Evolutionary conservation across 2,329 filamentous ascomycete genomes (phyloP).

Genomic region (Knoxdaviesia proteae): DNA sequence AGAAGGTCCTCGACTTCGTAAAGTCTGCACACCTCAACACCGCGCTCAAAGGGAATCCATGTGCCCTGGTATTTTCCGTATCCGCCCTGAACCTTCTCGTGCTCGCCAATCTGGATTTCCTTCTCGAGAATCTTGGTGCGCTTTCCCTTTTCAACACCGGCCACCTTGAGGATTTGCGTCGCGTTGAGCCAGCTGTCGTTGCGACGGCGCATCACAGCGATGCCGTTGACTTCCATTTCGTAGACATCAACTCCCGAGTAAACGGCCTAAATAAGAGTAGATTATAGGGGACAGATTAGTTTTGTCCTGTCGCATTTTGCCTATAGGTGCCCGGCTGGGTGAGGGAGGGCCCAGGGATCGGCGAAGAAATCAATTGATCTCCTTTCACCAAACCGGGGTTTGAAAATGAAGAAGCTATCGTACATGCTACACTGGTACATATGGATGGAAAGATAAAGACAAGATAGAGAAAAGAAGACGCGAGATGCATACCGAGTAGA

Average conservation of each 20-base stretch:
- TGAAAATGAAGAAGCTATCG: no score
- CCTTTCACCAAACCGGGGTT: no score
- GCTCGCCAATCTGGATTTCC: slow-evolving; percentile 86
- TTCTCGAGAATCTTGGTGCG: slow-evolving; percentile 96
- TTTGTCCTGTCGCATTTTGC: neutral
- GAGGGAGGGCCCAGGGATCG: slow-evolving; percentile 5
- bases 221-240: slow-evolving; percentile 88
- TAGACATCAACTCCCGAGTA: slow-evolving; percentile 95
- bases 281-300: neutral
- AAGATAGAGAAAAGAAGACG: neutral
- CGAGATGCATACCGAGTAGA: slow-evolving; percentile 34
- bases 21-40: slow-evolving; percentile 73
- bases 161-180: slow-evolving; percentile 94
- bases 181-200: slow-evolving; percentile 95
- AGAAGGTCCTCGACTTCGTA: slow-evolving; percentile 60
- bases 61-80: slow-evolving; percentile 99
- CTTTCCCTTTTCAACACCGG: slow-evolving; percentile 91
- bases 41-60: slow-evolving; percentile 89
- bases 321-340: slow-evolving; percentile 1
- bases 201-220: slow-evolving; percentile 89
- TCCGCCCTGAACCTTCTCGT: slow-evolving; percentile 95
- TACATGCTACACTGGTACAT: no score
- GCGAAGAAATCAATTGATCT: no score
- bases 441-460: neutral
- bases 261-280: slow-evolving; percentile 35